Percentiles rank a stretch among this genome's conserved stretches.
Evolutionary conservation across 2,329 filamentous ascomycete species (phyloP).

Genomic region (Cytospora schulzeri): DNA sequence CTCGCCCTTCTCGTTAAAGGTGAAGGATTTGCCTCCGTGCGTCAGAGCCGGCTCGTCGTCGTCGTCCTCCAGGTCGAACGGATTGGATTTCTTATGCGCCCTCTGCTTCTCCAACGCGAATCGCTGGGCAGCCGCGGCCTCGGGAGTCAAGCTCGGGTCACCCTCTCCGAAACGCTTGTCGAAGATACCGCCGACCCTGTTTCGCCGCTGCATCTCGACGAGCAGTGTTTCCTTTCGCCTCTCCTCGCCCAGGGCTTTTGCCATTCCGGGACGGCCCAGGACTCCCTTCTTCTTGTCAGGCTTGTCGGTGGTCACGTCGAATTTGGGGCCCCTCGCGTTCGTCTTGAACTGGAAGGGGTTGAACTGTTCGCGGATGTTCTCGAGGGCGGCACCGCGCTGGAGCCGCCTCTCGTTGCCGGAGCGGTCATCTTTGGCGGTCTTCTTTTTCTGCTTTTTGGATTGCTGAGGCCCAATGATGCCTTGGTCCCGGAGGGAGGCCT

Average conservation of each 20-base stretch:
- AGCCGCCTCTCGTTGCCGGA: conserved; percentile 71
- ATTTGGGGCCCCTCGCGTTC: conserved; percentile 76
- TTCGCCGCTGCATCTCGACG: conserved; percentile 85
- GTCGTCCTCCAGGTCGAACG: conserved; percentile 91
- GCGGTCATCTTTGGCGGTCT: conserved; percentile 66
- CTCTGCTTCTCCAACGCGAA: conserved; percentile 87
- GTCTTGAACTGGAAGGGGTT: conserved; percentile 96
- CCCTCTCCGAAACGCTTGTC: conserved; percentile 96
- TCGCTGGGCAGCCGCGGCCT: conserved; percentile 88
- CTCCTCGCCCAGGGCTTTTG: conserved; percentile 86
- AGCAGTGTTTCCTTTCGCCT: conserved; percentile 78
- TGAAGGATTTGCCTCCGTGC: conserved; percentile 77
- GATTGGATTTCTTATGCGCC: conserved; percentile 71
- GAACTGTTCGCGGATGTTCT: conserved; percentile 90
- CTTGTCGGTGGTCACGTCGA: conserved; percentile 75
- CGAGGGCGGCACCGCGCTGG: conserved; percentile 75
- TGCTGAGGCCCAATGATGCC: conserved; percentile 89
- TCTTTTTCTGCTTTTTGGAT: conserved; percentile 91
- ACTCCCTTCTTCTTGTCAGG: conserved; percentile 60
- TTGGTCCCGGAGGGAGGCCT: conserved; percentile 84
- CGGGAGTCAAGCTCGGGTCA: conserved; percentile 88
- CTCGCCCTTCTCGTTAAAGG: conserved; percentile 59
- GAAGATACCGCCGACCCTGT: conserved; percentile 89
- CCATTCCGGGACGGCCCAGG: conserved; percentile 76
- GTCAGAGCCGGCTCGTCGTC: conserved; percentile 72